Evolutionary conservation across 805 yeast species (phyloP).

Genomic region (Metschnikowia aberdeeniae): DNA sequence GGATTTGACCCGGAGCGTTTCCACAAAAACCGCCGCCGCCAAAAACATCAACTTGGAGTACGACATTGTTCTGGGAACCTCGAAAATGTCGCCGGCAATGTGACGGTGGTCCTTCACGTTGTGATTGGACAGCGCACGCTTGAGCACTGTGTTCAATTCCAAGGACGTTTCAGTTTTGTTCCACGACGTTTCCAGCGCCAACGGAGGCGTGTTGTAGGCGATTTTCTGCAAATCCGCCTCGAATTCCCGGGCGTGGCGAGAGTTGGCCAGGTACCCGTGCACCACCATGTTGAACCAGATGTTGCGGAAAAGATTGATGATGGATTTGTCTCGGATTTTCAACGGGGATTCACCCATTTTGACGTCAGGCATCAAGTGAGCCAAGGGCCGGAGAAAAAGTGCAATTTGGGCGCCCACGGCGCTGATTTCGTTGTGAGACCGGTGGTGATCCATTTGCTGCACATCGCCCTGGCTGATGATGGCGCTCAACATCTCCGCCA

Average conservation of each 20-base stretch:
- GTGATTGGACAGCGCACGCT: slow-evolving; percentile 83
- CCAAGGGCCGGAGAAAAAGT: slow-evolving; percentile 65
- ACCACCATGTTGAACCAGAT: slow-evolving; percentile 93
- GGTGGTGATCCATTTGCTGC: slow-evolving; percentile 68
- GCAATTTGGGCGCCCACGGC: slow-evolving; percentile 68
- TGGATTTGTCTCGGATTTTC: slow-evolving; percentile 42
- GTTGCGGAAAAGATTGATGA: slow-evolving; percentile 67
- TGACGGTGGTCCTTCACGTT: slow-evolving; percentile 74
- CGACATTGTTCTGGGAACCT: slow-evolving; percentile 51
- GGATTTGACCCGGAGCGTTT: slow-evolving; percentile 67
- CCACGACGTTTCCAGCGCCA: slow-evolving; percentile 27
- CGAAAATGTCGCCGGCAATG: slow-evolving; percentile 48
- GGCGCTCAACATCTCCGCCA: slow-evolving; percentile 61
- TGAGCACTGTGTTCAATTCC: slow-evolving; percentile 84
- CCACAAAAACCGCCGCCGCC: slow-evolving; percentile 76
- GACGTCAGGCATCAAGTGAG: slow-evolving; percentile 63
- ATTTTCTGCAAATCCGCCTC: slow-evolving; percentile 54
- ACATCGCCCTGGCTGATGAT: slow-evolving; percentile 79
- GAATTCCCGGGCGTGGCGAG: slow-evolving; percentile 50
- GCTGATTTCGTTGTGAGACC: slow-evolving; percentile 69
- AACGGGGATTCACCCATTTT: slow-evolving; percentile 40
- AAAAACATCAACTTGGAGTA: slow-evolving; percentile 82
- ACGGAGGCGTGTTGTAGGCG: slow-evolving; percentile 64
- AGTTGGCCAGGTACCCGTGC: slow-evolving; percentile 74
- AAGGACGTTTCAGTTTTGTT: slow-evolving; percentile 86